These are phyloP conservation scores for button mushroom (Agaricus bisporus) DNA, from an alignment of 768 basidiomycete genomes.

Conservation along the genomic window DNA sequence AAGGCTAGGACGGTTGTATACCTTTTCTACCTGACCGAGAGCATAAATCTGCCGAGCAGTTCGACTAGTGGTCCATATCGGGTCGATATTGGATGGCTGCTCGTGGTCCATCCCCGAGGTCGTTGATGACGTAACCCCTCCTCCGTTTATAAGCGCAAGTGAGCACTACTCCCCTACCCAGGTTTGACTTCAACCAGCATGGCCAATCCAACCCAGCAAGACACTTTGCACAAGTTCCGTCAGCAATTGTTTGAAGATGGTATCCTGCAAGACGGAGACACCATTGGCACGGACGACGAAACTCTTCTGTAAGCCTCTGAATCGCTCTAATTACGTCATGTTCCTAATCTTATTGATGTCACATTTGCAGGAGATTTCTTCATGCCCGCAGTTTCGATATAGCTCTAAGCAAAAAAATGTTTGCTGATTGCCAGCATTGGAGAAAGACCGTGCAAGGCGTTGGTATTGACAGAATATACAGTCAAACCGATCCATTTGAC, in stretches of 20 bases:
- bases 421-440: constrained; percentile 64
- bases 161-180: too few species aligned
- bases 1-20: constrained; percentile 1
- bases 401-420: constrained; percentile 55
- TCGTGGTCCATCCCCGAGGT: constrained; percentile 26
- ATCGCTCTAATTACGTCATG: background rate
- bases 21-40: constrained; percentile 78
- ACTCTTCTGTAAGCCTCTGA: constrained; percentile 59
- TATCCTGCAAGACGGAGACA: constrained; percentile 53
- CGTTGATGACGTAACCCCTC: constrained; percentile 6
- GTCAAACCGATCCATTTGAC: constrained; percentile 61
- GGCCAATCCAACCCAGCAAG: constrained; percentile 17
- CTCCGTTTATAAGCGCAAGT: too few species aligned
- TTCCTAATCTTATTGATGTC: background rate
- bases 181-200: background rate
- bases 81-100: constrained; percentile 51
- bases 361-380: constrained; percentile 56
- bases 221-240: constrained; percentile 45
- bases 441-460: constrained; percentile 54
- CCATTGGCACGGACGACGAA: constrained; percentile 51
- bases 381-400: constrained; percentile 64
- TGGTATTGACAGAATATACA: constrained; percentile 62
- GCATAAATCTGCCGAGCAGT: constrained; percentile 80
- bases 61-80: constrained; percentile 76
- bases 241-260: constrained; percentile 44